Base-by-base conservation (phyloP, 2,329 filamentous ascomycete species). In the Phialophora chinensis region DNA sequence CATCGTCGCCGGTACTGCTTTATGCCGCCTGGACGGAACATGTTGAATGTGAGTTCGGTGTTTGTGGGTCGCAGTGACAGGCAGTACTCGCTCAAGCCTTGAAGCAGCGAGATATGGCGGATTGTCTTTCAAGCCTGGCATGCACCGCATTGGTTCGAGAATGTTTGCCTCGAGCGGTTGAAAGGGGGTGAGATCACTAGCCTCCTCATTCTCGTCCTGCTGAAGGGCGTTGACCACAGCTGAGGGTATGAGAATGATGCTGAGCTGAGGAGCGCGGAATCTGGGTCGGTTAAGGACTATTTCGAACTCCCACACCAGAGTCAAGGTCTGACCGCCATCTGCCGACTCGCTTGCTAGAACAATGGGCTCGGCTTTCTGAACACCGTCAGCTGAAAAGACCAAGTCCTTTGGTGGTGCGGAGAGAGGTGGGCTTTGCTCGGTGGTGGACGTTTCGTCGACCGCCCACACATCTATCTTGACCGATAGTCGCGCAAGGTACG, bases 101-200 rank as follows among this genome's bases (percentile, higher is more conserved):
- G 84, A 83, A 27, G 86, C 84, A n/a, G 86, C 85, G 11, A 88
- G 79, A 66, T 84, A 84, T 27, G 86, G 83, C 53, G 82, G 77
- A 31, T 80, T 78, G 27, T 79, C 78, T n/a, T 74, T 74, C 33
- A 84, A 74, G 2, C 79, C 77, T 52, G 83, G 82, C 66, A 85
- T 83, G 53, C 78, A 79, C 25, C 82, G 80, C 60, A 88, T 81
- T 3, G 86, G 79, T 69, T 87, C 83, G 10, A 88, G 78, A 17
- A 88, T 79, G 67, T 88, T 88, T 10, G 82, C 77, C 0, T 86
- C 84, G n/a, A 84, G 79, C 5, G 85, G 84, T n/a, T 85, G 77
- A 54, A 82, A 78, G 56, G 83, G 82, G 17, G 83, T 81, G 6
- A 88, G 78, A 70, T 86, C 86, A 56, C 84, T 81, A 68, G 85